These are phyloP conservation scores for Kluyveromyces dobzhanskii DNA, from an alignment of 805 yeast genomes.

Conservation along the genomic window DNA sequence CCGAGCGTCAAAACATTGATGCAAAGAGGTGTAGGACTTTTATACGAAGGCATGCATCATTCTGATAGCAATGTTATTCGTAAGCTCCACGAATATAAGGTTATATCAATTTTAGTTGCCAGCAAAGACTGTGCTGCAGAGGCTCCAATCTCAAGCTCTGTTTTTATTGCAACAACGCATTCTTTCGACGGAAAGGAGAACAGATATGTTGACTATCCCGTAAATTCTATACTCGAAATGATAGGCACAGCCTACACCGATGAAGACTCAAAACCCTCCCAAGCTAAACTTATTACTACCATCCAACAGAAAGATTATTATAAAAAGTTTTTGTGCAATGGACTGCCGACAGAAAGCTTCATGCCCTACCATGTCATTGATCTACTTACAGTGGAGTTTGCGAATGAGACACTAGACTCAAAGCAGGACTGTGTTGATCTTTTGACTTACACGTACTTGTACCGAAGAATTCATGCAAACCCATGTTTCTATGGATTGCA, in stretches of 20 bases:
- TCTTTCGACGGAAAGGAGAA: constrained; percentile 67
- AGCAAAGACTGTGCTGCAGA: constrained; percentile 47
- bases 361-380: constrained; percentile 55
- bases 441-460: constrained; percentile 78
- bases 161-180: constrained; percentile 64
- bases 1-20: constrained; percentile 35
- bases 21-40: constrained; percentile 54
- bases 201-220: constrained; percentile 57
- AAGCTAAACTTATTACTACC: constrained; percentile 50
- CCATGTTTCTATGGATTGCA: constrained; percentile 84
- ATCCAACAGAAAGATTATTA: constrained; percentile 52
- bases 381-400: constrained; percentile 63
- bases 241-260: constrained; percentile 35
- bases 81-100: constrained; percentile 41
- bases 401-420: constrained; percentile 48
- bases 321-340: constrained; percentile 58
- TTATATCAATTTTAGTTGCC: constrained; percentile 49
- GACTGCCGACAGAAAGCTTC: constrained; percentile 80
- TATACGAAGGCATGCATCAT: constrained; percentile 47
- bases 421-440: constrained; percentile 88
- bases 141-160: constrained; percentile 45
- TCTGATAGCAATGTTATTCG: constrained; percentile 50
- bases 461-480: constrained; percentile 68
- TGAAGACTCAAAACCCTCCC: constrained; percentile 28
- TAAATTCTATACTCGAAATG: constrained; percentile 61